Evolutionary conservation across 208 protist genomes (phyloP).

Genomic region (Trichomonas tenax): DNA sequence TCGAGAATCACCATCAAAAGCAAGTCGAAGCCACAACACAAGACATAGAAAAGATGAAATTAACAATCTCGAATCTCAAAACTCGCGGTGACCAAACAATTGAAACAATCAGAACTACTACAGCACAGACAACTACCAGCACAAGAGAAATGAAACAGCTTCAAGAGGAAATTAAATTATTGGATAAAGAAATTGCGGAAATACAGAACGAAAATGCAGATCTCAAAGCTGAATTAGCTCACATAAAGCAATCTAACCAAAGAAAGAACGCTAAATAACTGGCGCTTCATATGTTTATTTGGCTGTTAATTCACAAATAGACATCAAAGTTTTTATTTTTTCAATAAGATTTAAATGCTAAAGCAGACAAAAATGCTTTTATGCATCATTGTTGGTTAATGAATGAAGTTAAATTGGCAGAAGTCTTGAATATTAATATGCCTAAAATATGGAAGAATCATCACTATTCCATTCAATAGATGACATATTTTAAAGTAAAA

Average conservation of each 20-base stretch:
- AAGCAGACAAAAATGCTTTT: too few species aligned
- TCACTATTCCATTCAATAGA: too few species aligned
- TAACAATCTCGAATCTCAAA: neutral
- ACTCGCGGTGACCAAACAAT: neutral
- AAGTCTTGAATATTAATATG: too few species aligned
- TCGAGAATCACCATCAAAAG: neutral
- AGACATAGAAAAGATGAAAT: neutral
- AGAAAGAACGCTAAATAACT: neutral
- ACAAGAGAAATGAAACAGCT: neutral
- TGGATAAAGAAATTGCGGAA: neutral
- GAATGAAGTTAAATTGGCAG: too few species aligned
- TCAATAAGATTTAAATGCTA: too few species aligned
- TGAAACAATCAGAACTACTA: neutral
- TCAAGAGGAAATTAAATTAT: neutral
- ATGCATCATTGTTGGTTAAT: too few species aligned
- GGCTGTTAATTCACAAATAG: too few species aligned
- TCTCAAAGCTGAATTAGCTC: neutral
- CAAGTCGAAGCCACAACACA: neutral
- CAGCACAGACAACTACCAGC: neutral
- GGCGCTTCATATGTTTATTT: too few species aligned
- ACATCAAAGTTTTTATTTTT: too few species aligned
- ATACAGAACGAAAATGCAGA: neutral
- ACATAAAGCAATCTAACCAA: neutral
- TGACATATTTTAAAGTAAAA: too few species aligned
- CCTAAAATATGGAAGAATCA: too few species aligned